These are phyloP conservation scores for Aureobasidium namibiae DNA, from an alignment of 2,329 filamentous ascomycete genomes.

Conservation along the genomic window DNA sequence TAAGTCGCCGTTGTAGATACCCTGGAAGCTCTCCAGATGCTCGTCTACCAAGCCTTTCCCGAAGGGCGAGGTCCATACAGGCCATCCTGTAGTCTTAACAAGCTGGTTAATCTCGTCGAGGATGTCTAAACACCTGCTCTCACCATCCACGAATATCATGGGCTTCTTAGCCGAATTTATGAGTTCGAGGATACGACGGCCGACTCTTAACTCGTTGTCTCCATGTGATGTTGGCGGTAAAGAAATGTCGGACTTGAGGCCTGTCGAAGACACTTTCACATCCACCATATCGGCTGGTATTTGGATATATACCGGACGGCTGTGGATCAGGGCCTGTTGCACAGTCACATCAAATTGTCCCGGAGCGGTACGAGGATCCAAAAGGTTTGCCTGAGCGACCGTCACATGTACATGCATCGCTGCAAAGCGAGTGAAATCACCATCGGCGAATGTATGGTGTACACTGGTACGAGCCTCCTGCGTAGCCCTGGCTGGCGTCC, in stretches of 20 bases:
- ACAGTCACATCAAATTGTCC: conserved; percentile 70
- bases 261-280: conserved; percentile 64
- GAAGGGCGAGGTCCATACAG: conserved; percentile 41
- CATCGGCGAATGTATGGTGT: conserved; percentile 40
- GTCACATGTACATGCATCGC: conserved; percentile 69
- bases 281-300: conserved; percentile 77
- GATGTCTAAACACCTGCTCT: conserved; percentile 54
- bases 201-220: conserved; percentile 70
- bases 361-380: conserved; percentile 61
- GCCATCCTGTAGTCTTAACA: conserved; percentile 38
- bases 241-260: conserved; percentile 63
- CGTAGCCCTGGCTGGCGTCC: conserved; percentile 33
- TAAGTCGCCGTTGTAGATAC: conserved; percentile 24
- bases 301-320: conserved; percentile 74
- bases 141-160: conserved; percentile 74
- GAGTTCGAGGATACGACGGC: conserved; percentile 66
- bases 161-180: conserved; percentile 66
- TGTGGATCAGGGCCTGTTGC: conserved; percentile 63
- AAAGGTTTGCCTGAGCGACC: conserved; percentile 62
- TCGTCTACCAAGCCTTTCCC: conserved; percentile 47
- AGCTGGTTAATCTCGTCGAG: conserved; percentile 37
- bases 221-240: conserved; percentile 58
- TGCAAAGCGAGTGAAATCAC: conserved; percentile 75
- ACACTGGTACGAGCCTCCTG: conserved; percentile 35
- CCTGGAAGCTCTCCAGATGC: conserved; percentile 36